Base-by-base conservation (phyloP, 192 early-diverging fungal species). In the Coemansia sp. region DNA sequence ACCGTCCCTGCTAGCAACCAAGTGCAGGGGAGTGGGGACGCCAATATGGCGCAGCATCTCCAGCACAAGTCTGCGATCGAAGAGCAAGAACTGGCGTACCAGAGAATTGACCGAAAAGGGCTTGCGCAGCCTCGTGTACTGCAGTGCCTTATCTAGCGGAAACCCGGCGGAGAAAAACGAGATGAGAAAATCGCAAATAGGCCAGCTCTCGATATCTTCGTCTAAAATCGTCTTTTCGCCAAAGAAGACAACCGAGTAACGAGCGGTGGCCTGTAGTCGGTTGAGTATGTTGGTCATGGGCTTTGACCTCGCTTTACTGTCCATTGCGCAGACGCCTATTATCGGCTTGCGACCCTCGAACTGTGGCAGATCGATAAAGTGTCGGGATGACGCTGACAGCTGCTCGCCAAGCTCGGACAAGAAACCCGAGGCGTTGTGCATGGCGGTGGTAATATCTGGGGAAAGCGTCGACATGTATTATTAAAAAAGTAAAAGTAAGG, bases 211-310 rank as follows among this genome's bases (percentile, higher is more conserved):
- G 8, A 95, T 87, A 57, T 86, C 88, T 88, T 99, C 97, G 71
- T 99, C 94, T 1, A 97, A 83, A 64, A 99, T 95, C 10, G 95
- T 93, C 75, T 99, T 97, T 75, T 99, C 95, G 6, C 95, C 95
- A 84, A 97, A 97, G 64, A 97, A 91, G 40, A 96, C 84, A 13
- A 92, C 90, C 63, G 92, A 88, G 70, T 95, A 96, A 41, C 89
- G 85, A 2, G 87, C 92, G 46, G 73, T 84, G 16, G 75, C 78
- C 17, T 90, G 63, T 46, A 93, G 81, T 19, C 86, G 84, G 73
- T 91, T 87, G 36, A 99, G 79, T 60, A 99, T 95, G 77, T 93
- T 95, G 41, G 93, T 84, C 97, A 99, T 99, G 13, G 95, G 95
- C 70, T 96, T 96, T 10, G 95, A 96, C 16, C 97, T 88, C 36